Percentiles rank a stretch among this genome's conserved stretches.
Conservation (phyloP, 192 early-diverging fungal genomes). For the Lobulomyces angularis region DNA sequence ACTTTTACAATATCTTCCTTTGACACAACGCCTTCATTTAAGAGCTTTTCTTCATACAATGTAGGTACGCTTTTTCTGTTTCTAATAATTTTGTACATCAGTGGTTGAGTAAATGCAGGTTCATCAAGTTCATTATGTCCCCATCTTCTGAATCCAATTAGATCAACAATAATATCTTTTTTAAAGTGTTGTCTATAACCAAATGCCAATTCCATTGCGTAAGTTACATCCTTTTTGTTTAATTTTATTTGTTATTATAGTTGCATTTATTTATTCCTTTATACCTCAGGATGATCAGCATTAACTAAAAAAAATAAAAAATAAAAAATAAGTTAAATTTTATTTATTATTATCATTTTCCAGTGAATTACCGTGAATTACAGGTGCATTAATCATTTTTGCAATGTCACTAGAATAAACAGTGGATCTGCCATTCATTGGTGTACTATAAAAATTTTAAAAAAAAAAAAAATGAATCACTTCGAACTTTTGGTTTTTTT, state of each 20-base stretch:
- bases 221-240: constrained; percentile 84
- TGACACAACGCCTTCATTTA: constrained; percentile 31
- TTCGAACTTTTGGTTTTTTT: too few species aligned
- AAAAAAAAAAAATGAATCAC: background rate
- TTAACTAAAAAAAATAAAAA: constrained; percentile 5
- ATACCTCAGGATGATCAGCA: background rate
- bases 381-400: constrained; percentile 91
- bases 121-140: constrained; percentile 98
- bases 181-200: constrained; percentile 87
- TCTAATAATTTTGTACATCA: constrained; percentile 93
- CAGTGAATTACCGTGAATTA: constrained; percentile 96
- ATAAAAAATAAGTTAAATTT: constrained; percentile 2
- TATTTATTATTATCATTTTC: too few species aligned
- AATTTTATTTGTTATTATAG: too few species aligned
- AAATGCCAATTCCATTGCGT: constrained; percentile 71
- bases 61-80: constrained; percentile 68
- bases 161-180: constrained; percentile 88
- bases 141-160: constrained; percentile 92
- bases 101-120: constrained; percentile 91
- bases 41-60: constrained; percentile 64
- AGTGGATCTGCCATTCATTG: constrained; percentile 83
- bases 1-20: constrained; percentile 35
- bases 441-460: constrained; percentile 52
- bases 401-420: constrained; percentile 87
- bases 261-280: background rate